phyloP scores from a whole-genome alignment of 2,329 filamentous ascomycete genomes.

The Fusarium sp. region DNA sequence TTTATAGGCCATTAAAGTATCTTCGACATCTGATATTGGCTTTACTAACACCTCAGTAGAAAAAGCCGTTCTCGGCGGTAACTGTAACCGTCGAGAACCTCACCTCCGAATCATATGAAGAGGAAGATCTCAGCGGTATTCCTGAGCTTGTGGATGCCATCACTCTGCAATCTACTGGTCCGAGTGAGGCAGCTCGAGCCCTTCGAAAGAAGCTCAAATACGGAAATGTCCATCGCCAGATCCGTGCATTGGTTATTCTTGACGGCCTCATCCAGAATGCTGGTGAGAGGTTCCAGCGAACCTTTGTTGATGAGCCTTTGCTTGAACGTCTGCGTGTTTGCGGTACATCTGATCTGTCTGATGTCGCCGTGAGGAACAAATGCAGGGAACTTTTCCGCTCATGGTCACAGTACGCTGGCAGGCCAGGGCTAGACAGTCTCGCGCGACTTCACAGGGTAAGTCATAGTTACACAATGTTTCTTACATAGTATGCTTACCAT shows the following conservation, averaged over 20 bases:
- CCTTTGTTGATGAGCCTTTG: conserved; percentile 90
- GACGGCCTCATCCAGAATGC: conserved; percentile 97
- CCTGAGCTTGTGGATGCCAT: conserved; percentile 96
- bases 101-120: conserved; percentile 88
- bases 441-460: conserved; percentile 78
- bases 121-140: conserved; percentile 91
- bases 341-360: conserved; percentile 85
- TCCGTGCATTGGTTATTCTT: conserved; percentile 87
- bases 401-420: conserved; percentile 89
- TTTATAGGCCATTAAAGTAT: conserved; percentile 16
- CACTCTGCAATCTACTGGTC: conserved; percentile 86
- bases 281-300: conserved; percentile 85
- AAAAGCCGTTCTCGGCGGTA: conserved; percentile 91
- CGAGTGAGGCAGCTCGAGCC: conserved; percentile 89
- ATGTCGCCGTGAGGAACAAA: conserved; percentile 87
- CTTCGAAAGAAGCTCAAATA: conserved; percentile 99
- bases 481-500: conserved; percentile 10
- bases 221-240: conserved; percentile 91
- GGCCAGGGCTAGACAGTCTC: conserved; percentile 82
- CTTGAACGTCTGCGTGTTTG: conserved; percentile 91
- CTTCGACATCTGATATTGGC: background rate
- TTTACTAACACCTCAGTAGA: conserved; percentile 40
- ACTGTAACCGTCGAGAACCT: conserved; percentile 92
- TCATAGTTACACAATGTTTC: background rate
- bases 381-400: conserved; percentile 87